Conservation (phyloP, 2,329 filamentous ascomycete species). For the Cryphonectria carpinicola region DNA sequence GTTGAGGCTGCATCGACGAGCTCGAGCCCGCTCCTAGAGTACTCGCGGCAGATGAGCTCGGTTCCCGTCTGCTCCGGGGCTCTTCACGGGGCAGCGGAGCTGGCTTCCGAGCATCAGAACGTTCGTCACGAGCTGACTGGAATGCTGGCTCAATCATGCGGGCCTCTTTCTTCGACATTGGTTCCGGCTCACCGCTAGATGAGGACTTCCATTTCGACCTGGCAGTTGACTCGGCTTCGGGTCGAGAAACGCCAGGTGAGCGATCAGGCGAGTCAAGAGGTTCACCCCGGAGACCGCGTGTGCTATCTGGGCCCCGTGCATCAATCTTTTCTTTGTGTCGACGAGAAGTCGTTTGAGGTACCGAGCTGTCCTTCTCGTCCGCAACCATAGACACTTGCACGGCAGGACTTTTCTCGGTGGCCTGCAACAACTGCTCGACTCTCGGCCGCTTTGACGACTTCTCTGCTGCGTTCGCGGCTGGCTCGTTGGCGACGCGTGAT, state of each 20-base stretch:
- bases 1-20: neutral
- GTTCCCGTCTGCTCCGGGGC: neutral
- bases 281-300: neutral
- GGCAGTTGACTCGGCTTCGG: neutral
- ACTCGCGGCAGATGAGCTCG: too few species aligned
- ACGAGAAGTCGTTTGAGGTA: neutral
- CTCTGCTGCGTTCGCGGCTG: neutral
- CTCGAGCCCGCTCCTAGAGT: neutral
- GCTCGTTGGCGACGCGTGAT: neutral
- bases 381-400: neutral
- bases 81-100: neutral
- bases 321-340: neutral
- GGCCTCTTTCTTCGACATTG: neutral
- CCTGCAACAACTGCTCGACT: neutral
- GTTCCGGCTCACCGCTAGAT: neutral
- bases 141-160: neutral
- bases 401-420: neutral
- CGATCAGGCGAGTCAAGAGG: neutral
- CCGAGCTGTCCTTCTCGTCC: neutral
- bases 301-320: neutral
- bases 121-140: slow-evolving; percentile 1
- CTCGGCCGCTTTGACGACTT: neutral
- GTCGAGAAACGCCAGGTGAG: neutral
- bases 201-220: neutral
- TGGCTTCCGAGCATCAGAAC: neutral